Evolutionary conservation across 2,329 filamentous ascomycete species (phyloP), one percentile per base, ranked within the genome.

Genomic region (Colletotrichum sp.): DNA sequence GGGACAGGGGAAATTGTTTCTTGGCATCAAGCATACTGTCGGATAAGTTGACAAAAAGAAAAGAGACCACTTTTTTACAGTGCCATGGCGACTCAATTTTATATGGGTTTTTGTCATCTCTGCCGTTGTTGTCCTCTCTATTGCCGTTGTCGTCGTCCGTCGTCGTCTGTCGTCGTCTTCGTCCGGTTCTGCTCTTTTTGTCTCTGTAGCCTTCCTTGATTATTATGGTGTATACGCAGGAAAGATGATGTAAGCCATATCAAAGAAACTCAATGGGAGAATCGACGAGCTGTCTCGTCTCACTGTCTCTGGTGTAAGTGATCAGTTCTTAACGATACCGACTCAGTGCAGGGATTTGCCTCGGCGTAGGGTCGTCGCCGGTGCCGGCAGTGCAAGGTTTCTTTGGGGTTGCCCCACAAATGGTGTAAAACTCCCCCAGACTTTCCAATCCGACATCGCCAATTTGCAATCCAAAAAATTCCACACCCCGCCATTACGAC

Each of bases 391-490:
- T 30, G 34, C 74, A 74, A 55, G 74, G 74, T 49, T 63, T 24
- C 15, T 69, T 69, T 73, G 70, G 65, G 52, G 68, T 67, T 55
- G 39, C 66, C 55, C 75, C 75, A 76, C 75, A 55, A 36, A 36
- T 39, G 63, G 60, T 52, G 62, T 24, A 60, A 75, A 67, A 69
- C 39, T 75, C 66, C 75, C 75, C 75, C 71, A 75, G 74, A 75
- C 75, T 76, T 71, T 77, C 76, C 71, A 77, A 78, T 78, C 78
- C 76, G 74, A 78, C 75, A 78, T 78, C 71, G 78, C 78, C 71
- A 74, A 78, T 78, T 78, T 77, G 52, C 71, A 74, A 78, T 69
- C 74, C 66, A 76, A 77, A 77, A 77, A 77, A 62, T 77, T 73
- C 60, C 64, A 72, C 64, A 76, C 71, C 69, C 71, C 76, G 52